A percentile compares a stretch with the other conserved stretches of the same genome.
Evolutionary conservation across 305 asterid species (phyloP).

Genomic region (Rubia tinctorum): DNA sequence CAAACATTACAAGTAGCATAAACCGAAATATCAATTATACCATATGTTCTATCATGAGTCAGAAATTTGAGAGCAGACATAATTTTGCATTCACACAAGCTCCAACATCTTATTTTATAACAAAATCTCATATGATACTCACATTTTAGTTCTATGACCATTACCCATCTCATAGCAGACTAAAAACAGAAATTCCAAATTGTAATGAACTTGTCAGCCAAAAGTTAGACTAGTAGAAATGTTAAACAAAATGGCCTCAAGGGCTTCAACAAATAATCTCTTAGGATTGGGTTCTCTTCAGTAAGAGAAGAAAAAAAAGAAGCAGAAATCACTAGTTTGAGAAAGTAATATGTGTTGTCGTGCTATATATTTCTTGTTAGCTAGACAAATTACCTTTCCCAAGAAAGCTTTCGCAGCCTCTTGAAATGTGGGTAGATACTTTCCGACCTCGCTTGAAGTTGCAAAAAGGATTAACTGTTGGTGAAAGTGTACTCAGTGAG

Average conservation of each 20-base stretch:
- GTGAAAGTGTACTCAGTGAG: constrained; percentile 9
- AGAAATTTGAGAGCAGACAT: not conserved
- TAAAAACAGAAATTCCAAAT: not conserved
- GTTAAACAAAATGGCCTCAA: not conserved
- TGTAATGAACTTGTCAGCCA: not conserved
- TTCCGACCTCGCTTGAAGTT: constrained; percentile 58
- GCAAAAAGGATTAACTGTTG: constrained; percentile 83
- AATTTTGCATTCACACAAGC: not conserved
- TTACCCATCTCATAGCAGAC: not conserved
- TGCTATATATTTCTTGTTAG: not conserved
- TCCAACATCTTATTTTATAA: not conserved
- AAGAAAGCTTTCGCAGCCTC: constrained; percentile 88
- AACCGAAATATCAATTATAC: not conserved
- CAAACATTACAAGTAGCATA: not conserved
- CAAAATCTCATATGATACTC: not conserved
- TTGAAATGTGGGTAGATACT: constrained; percentile 50
- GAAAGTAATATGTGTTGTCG: not conserved
- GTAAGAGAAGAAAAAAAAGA: not conserved
- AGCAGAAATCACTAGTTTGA: not conserved
- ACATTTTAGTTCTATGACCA: not conserved
- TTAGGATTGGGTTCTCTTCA: not conserved
- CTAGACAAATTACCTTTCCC: constrained; percentile 66
- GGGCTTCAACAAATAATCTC: not conserved
- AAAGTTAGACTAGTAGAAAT: not conserved
- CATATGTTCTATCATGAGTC: not conserved